Evolutionary conservation across 371 early-diverging fungal genomes (phyloP).

Genomic region (Funneliformis caledonium): DNA sequence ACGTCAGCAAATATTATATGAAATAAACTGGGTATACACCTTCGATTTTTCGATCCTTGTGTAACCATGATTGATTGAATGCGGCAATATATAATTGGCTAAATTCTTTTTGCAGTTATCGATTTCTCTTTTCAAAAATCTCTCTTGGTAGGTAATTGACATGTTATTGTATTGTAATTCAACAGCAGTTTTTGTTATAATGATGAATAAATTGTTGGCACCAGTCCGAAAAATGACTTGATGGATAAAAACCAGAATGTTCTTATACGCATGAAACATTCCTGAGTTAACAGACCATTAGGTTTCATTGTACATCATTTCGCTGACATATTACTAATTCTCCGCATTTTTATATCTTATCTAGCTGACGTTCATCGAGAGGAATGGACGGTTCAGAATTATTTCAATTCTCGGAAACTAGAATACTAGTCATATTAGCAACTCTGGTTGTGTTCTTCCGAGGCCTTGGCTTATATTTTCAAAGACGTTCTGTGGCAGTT

Average conservation of each 20-base stretch:
- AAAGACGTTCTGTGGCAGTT: constrained; percentile 41
- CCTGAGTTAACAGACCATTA: background rate
- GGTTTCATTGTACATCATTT: background rate
- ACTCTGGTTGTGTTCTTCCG: constrained; percentile 13
- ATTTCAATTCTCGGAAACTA: constrained; percentile 13
- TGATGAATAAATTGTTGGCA: constrained; percentile 10
- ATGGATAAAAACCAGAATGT: background rate
- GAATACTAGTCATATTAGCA: background rate
- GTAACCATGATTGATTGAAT: too few species aligned
- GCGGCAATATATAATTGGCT: too few species aligned
- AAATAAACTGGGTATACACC: too few species aligned
- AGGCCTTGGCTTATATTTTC: constrained; percentile 44
- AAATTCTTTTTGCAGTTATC: too few species aligned
- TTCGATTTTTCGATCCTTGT: too few species aligned
- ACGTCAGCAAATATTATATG: too few species aligned
- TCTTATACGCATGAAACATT: background rate
- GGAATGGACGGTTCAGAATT: background rate
- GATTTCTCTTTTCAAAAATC: background rate
- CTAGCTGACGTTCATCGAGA: background rate
- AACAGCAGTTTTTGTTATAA: background rate
- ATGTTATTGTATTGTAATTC: background rate
- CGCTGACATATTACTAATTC: background rate
- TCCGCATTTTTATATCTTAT: background rate
- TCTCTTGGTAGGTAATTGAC: background rate
- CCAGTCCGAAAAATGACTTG: constrained; percentile 14